Conservation (phyloP, 2,329 filamentous ascomycete genomes). For the Tothia fuscella region DNA sequence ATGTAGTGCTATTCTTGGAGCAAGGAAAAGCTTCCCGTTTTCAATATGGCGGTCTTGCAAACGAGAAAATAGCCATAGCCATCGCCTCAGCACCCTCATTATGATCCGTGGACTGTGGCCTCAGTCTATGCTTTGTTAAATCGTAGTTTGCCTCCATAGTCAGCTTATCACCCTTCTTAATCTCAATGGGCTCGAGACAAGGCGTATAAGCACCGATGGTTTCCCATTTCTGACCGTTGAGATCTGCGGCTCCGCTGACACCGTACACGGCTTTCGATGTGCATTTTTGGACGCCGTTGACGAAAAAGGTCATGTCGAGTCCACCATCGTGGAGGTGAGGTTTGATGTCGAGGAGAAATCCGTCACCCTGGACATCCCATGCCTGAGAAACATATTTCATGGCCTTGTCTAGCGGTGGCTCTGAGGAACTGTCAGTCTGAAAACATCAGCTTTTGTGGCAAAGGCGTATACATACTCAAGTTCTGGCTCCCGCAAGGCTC, state of each 20-base stretch:
- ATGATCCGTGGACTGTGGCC: conserved; percentile 2
- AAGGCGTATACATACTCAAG: not conserved
- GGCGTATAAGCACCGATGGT: conserved; percentile 6
- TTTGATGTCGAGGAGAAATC: conserved; percentile 7
- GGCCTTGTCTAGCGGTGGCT: conserved; percentile 3
- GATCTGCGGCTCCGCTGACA: conserved; percentile 1
- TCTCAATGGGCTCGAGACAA: conserved; percentile 1
- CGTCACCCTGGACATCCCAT: conserved; percentile 4
- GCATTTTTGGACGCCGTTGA: conserved; percentile 3
- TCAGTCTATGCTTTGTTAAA: conserved; percentile 9
- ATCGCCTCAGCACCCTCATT: conserved; percentile 5
- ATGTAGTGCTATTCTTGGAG: no score
- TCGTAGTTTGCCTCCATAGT: conserved; percentile 8
- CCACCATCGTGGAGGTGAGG: conserved; percentile 8
- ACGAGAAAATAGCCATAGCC: conserved; percentile 2
- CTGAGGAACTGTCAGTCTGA: not conserved
- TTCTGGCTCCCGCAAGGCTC: conserved; percentile 1
- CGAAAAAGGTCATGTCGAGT: conserved; percentile 1
- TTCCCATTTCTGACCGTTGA: conserved; percentile 9
- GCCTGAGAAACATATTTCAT: conserved; percentile 7
- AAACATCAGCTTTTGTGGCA: no score
- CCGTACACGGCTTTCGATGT: conserved; percentile 3
- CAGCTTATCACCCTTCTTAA: conserved; percentile 5
- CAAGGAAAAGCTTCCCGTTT: no score
- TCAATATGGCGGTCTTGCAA: no score